A percentile compares a stretch with the other conserved stretches of the same genome.
These are phyloP conservation scores for Musa balbisiana DNA, from an alignment of 202 grass and related monocot genomes.

Conservation along the genomic window DNA sequence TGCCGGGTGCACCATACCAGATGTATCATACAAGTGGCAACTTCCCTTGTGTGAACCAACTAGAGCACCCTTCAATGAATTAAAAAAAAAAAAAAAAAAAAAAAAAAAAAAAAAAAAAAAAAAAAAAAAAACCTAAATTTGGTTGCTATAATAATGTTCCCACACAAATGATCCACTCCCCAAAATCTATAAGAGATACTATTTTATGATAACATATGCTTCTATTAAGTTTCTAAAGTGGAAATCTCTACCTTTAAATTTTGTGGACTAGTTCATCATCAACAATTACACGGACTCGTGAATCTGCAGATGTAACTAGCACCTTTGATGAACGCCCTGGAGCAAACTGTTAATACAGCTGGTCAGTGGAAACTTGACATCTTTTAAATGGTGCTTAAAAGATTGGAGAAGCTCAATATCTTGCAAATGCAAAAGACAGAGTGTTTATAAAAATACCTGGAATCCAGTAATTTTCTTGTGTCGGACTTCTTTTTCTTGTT, in stretches of 20 bases:
- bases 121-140: no score
- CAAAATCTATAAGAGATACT: background rate
- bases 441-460: constrained; percentile 41
- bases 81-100: no score
- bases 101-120: no score
- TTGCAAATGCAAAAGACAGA: background rate
- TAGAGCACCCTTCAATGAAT: constrained; percentile 52
- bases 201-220: background rate
- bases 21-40: constrained; percentile 85
- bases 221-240: background rate
- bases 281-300: constrained; percentile 75
- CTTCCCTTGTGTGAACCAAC: constrained; percentile 88
- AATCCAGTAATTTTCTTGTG: constrained; percentile 99
- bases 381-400: background rate
- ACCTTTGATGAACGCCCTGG: constrained; percentile 78
- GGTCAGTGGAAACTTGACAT: background rate
- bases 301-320: constrained; percentile 87
- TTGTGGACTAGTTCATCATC: constrained; percentile 69
- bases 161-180: no score
- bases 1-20: constrained; percentile 38
- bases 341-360: constrained; percentile 47
- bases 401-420: background rate
- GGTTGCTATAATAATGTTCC: no score
- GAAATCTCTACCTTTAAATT: constrained; percentile 68
- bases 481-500: constrained; percentile 93